Evolutionary conservation across 2,329 filamentous ascomycete genomes (phyloP).

Genomic region (Acephala macrosclerotiorum): DNA sequence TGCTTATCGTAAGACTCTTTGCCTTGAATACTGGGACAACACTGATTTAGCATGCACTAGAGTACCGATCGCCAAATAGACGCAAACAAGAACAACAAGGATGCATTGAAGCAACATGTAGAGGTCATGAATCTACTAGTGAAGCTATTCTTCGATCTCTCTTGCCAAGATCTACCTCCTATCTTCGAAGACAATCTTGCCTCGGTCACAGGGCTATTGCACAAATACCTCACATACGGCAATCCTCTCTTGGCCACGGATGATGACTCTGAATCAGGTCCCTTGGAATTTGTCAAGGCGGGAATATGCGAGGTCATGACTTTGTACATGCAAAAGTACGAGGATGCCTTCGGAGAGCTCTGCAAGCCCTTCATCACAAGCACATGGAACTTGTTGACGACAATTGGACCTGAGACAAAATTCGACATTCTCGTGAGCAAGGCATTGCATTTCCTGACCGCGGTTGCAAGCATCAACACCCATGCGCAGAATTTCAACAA

Average conservation of each 20-base stretch:
- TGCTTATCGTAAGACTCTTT: slow-evolving; percentile 69
- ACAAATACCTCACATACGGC: slow-evolving; percentile 92
- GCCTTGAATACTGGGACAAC: not conserved
- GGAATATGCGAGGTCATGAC: slow-evolving; percentile 92
- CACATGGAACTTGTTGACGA: slow-evolving; percentile 90
- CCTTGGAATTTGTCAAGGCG: slow-evolving; percentile 86
- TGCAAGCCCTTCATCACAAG: slow-evolving; percentile 86
- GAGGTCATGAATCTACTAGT: slow-evolving; percentile 86
- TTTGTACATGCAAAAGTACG: slow-evolving; percentile 92
- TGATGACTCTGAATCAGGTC: slow-evolving; percentile 88
- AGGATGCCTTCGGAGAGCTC: slow-evolving; percentile 87
- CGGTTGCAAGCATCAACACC: slow-evolving; percentile 78
- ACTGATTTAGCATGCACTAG: slow-evolving; percentile 45
- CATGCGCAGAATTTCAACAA: slow-evolving; percentile 89
- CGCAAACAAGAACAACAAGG: slow-evolving; percentile 78
- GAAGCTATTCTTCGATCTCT: slow-evolving; percentile 94
- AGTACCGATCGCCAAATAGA: slow-evolving; percentile 76
- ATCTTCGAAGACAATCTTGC: slow-evolving; percentile 90
- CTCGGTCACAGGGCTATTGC: slow-evolving; percentile 78
- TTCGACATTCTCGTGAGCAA: slow-evolving; percentile 95
- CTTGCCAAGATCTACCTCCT: slow-evolving; percentile 94
- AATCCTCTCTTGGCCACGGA: slow-evolving; percentile 84
- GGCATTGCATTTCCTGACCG: slow-evolving; percentile 91
- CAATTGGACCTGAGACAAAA: slow-evolving; percentile 85
- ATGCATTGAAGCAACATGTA: slow-evolving; percentile 78